A percentile compares a stretch with the other conserved stretches of the same genome.
phyloP scores from a whole-genome alignment of 192 early-diverging fungal genomes.

The Coemansia sp. region DNA sequence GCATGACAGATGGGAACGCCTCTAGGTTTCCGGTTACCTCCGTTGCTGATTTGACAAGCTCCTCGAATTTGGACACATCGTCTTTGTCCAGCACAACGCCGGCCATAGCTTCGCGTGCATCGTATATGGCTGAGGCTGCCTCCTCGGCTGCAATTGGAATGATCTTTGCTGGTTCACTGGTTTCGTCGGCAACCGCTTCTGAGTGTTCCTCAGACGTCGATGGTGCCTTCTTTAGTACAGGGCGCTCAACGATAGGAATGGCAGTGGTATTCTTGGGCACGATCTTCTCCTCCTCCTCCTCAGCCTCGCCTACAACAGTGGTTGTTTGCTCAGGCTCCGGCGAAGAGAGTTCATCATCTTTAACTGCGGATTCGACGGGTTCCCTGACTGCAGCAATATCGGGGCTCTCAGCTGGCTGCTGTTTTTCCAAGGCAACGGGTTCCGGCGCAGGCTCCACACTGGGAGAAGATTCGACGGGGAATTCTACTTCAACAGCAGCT shows the following conservation, averaged over 20 bases:
- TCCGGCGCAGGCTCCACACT: background rate
- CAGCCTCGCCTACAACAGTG: background rate
- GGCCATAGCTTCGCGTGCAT: constrained; percentile 48
- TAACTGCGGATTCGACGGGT: background rate
- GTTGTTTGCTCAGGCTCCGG: background rate
- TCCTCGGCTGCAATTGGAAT: constrained; percentile 23
- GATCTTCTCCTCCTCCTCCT: background rate
- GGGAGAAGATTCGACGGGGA: background rate
- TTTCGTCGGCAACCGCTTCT: background rate
- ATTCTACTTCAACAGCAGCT: background rate
- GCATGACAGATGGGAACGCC: constrained; percentile 36
- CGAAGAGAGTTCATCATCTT: constrained; percentile 6
- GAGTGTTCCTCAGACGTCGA: background rate
- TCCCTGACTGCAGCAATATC: background rate
- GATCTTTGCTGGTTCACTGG: background rate
- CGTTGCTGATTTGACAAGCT: constrained; percentile 32
- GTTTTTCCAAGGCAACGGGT: background rate
- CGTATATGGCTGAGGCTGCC: constrained; percentile 42
- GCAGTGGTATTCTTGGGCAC: background rate
- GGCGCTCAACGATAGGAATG: background rate
- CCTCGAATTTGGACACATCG: constrained; percentile 30
- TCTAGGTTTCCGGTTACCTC: constrained; percentile 41
- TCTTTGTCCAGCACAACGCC: constrained; percentile 29
- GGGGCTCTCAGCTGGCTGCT: background rate
- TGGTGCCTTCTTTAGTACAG: background rate